phyloP scores from a whole-genome alignment of 2,329 filamentous ascomycete species.

The Ophiocordyceps robertsii region DNA sequence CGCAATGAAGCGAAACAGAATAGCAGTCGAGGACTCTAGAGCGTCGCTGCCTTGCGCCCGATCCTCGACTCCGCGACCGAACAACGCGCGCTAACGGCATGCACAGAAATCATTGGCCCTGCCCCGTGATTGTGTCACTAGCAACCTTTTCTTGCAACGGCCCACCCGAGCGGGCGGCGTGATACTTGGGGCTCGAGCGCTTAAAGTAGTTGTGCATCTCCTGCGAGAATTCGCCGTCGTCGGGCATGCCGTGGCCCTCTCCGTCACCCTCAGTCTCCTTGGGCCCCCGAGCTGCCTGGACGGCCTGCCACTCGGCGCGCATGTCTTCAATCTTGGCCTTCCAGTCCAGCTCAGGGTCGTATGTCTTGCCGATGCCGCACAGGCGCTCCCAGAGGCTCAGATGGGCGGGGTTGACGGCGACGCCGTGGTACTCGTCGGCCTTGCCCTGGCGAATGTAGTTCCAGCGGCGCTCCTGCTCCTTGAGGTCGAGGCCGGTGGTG shows the following conservation, averaged over 20 bases:
- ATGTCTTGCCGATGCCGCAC: conserved; percentile 64
- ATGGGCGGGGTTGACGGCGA: conserved; percentile 82
- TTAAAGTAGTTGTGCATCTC: conserved; percentile 43
- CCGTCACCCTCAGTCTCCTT: conserved; percentile 31
- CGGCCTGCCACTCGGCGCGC: conserved; percentile 46
- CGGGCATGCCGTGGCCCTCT: conserved; percentile 21
- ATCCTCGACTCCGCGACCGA: neutral
- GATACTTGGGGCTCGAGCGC: conserved; percentile 19
- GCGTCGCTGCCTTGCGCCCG: neutral
- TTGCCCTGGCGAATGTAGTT: conserved; percentile 67
- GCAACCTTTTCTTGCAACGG: conserved; percentile 15
- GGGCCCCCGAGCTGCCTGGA: conserved; percentile 30
- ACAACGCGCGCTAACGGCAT: neutral
- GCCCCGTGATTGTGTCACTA: neutral
- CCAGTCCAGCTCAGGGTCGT: conserved; percentile 73
- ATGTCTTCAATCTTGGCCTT: conserved; percentile 77
- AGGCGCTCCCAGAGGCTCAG: conserved; percentile 79
- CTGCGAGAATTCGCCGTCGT: conserved; percentile 36
- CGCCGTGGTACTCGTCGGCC: conserved; percentile 76
- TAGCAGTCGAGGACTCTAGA: no score
- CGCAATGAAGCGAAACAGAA: no score
- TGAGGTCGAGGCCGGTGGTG: conserved; percentile 89
- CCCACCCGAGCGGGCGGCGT: conserved; percentile 3
- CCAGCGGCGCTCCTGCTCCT: conserved; percentile 95
- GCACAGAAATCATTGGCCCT: neutral